Evolutionary conservation across 169 alveolate genomes (phyloP), one percentile per base, ranked within the genome.

Genomic region (Plasmodium knowlesi): DNA sequence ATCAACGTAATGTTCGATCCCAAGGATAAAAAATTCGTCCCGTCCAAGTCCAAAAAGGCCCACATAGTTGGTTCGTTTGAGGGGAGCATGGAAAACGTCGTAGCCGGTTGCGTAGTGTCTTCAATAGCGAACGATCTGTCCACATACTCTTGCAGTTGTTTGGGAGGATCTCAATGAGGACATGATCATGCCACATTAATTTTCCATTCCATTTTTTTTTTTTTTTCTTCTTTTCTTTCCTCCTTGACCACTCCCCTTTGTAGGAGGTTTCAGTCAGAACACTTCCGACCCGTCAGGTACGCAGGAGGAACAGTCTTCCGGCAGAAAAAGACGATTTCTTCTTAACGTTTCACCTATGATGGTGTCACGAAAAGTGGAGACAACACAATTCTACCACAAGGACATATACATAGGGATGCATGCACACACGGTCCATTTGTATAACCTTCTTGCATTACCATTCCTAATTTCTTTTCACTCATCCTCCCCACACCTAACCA

Each of bases 1-100:
- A 73, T 85, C 28, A 76, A 85, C 50, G 85, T 85, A 30, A 74
- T 73, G 84, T 85, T 85, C 41, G 93, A 85, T n/a, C 93, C 93
- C 30, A 25, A 19, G 25, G 8, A 32, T 46, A 72, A 73, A 19
- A 85, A 76, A 39, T 73, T 85, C 70, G 84, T 85, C 25, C 93
- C 93, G 6, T 85, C 93, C n/a, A 85, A 22, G 5, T 46, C 67
- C 6, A 73, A 25, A 34, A 85, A 85, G 43, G 39, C 84, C 0
- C 93, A 85, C 54, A 37, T 85, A 32, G 84, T 85, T 22, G 93
- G 93, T 85, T 22, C 32, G 93, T 84, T 22, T 39, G 74, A 71
- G 37, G 25, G 41, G 10, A 14, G 16, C 46, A 1, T 32, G 5
- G 39, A 32, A 9, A 32, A 25, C 25, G 14, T 1, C 30, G 73